Evolutionary conservation across 2,329 filamentous ascomycete genomes (phyloP), one percentile per base, ranked within the genome.

Genomic region (Pseudogymnoascus sp.): DNA sequence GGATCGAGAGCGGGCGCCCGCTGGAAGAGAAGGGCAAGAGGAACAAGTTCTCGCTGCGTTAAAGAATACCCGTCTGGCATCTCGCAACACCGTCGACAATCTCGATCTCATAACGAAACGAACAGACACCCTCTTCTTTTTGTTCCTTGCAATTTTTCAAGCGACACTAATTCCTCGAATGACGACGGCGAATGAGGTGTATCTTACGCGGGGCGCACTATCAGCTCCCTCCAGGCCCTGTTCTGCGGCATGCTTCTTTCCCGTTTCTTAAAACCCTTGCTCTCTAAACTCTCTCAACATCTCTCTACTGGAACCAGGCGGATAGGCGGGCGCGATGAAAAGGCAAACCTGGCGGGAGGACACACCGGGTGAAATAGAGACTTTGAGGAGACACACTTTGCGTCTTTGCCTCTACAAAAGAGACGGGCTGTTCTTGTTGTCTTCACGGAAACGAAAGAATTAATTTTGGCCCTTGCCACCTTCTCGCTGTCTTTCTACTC

Each of bases 41-140:
- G 79, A 97, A 97, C 90, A 93, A 93, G 64, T 99, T 99, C 84
- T 99, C 94, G 67, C 89, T 99, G 75, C 91, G 94, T 78, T 96
- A 93, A 86, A 67, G 86, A 67, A 62, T 61, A 61, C 62, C 32
- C 37, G 18, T 58, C 32, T 35, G 18, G 18, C 57, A 54, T 54
- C 57, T 35, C 32, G 18, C 32, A 54, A 58, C 18, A 38, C 35
- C 32, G 32, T 58, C 57, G 35, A 58, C 32, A 28, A 35, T 22
- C 57, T 58, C 57, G 32, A 58, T 38, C 43, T 54, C 32, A 58
- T 58, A 38, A 35, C 57, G 57, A 58, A 35, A 58, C 57, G 57
- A 34, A 58, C 54, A 58, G 54, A 14, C 57, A 32, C 43, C 25
- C 32, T 58, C 57, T 58, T 35, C 57, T 35, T 58, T 58, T 37